Evolutionary conservation across 2,329 filamentous ascomycete genomes (phyloP), one percentile per base, ranked within the genome.

Genomic region (Aspergillus glaucus): DNA sequence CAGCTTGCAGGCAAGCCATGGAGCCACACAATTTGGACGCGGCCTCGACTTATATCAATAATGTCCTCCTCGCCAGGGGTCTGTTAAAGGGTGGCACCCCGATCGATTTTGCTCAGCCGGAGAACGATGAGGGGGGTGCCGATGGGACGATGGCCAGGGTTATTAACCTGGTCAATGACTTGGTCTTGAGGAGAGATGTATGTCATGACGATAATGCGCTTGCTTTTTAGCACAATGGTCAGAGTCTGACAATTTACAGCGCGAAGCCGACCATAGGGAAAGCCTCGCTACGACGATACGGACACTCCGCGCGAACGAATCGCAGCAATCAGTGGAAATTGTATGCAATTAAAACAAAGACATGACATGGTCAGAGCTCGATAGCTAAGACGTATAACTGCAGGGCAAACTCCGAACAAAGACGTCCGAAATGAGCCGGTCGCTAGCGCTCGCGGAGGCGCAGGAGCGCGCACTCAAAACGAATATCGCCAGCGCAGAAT

Each of bases 91-190:
- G 81, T 73, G 79, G 74, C 40, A 68, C 63, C 44, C 62, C 72
- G 7, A 76, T 98, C 69, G 85, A 96, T 67, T 98, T 98, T 67
- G 84, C 87, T 51, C 75, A 82, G 53, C 85, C 87, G 7, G 81
- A 81, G 46, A 76, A 81, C 54, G 79, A 77, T 50, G 80, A 84
- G 54, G 78, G 78, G 15, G 68, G 68, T 14, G 76, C 81, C 34
- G 79, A 79, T 62, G 80, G 79, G 45, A 87, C 87, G 15, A 92
- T 93, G 84, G 86, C 87, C 17, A 82, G 84, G 56, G 85, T 97
- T 59, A 95, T 98, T 72, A 87, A 92, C 64, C 79, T 98, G 21
- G 83, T 98, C 44, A 95, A 98, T 69, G 93, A 98, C 65, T 72
- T 98, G 58, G 88, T 98, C 50, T 68, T 96, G 51, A 82, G 91